A percentile compares a stretch with the other conserved stretches of the same genome.
phyloP scores from a whole-genome alignment of 495 filamentous ascomycete genomes.

The Bacidia rubella region DNA sequence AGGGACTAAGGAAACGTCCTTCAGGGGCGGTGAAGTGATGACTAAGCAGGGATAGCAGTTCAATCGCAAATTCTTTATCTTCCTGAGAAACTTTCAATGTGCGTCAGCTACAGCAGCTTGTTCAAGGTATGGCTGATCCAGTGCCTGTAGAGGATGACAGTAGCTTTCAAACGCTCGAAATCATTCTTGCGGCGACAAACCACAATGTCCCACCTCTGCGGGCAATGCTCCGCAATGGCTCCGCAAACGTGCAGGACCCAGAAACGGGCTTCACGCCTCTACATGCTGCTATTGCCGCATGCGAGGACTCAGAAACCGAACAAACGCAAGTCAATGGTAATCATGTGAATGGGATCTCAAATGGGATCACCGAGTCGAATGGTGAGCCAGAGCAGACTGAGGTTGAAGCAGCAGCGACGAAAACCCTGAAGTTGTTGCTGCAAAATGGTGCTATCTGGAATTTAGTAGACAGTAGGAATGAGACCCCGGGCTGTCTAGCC shows the following conservation, averaged over 20 bases:
- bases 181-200: conserved; percentile 71
- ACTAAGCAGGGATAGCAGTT: too few relatives aligned
- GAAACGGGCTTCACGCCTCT: conserved; percentile 78
- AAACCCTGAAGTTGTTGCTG: conserved; percentile 63
- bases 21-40: too few relatives aligned
- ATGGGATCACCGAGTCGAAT: conserved; percentile 8
- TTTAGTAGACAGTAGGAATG: conserved; percentile 67
- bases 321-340: conserved; percentile 13
- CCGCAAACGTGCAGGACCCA: conserved; percentile 67
- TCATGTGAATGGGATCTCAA: conserved; percentile 19
- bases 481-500: conserved; percentile 89
- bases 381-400: conserved; percentile 8
- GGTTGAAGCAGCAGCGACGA: conserved; percentile 40
- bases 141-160: conserved; percentile 1
- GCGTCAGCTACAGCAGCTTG: too few relatives aligned
- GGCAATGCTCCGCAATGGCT: conserved; percentile 51
- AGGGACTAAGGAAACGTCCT: too few relatives aligned
- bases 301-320: conserved; percentile 40
- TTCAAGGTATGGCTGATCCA: too few relatives aligned
- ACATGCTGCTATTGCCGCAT: conserved; percentile 80
- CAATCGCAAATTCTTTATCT: too few relatives aligned
- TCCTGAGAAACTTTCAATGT: too few relatives aligned
- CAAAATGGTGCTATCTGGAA: conserved; percentile 94
- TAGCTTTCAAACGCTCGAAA: conserved; percentile 27
- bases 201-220: conserved; percentile 69